phyloP scores from a whole-genome alignment of 257 asterid species.

The Solanum chaucha region DNA sequence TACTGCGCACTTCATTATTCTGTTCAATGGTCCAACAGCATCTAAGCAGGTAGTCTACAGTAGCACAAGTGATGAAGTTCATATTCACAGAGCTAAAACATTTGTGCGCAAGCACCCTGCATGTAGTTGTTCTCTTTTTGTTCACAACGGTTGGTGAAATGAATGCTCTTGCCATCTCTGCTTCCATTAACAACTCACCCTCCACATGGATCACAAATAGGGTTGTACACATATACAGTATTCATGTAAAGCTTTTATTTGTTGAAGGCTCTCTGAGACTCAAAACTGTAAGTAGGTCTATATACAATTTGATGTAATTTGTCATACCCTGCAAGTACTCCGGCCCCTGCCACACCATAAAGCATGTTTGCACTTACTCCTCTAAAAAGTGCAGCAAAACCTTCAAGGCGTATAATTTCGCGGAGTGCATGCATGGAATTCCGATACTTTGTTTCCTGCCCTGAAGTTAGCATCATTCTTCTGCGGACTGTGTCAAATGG shows the following conservation, averaged over 20 bases:
- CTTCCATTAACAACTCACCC: neutral
- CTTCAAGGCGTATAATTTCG: conserved; percentile 62
- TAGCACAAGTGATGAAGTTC: neutral
- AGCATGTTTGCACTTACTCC: conserved; percentile 91
- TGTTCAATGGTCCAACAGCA: neutral
- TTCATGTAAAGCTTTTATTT: conserved; percentile 14
- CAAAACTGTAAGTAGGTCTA: conserved; percentile 35
- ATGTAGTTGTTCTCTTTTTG: neutral
- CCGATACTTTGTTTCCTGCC: conserved; percentile 64
- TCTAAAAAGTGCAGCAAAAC: conserved; percentile 53
- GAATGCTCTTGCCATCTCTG: neutral
- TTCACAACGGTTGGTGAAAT: neutral
- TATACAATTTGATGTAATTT: conserved; percentile 49
- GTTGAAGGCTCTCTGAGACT: conserved; percentile 48
- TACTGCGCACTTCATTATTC: neutral
- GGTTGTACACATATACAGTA: neutral
- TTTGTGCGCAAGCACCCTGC: too few species aligned
- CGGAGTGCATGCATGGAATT: conserved; percentile 56
- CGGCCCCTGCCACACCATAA: conserved; percentile 92
- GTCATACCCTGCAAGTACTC: conserved; percentile 97
- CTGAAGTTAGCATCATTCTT: conserved; percentile 97
- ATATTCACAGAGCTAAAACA: neutral
- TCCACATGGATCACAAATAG: neutral
- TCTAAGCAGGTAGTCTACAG: neutral
- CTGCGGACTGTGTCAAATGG: conserved; percentile 90